Evolutionary conservation across 164 flowering plant species (phyloP).

Genomic region (Vitis amurensis): DNA sequence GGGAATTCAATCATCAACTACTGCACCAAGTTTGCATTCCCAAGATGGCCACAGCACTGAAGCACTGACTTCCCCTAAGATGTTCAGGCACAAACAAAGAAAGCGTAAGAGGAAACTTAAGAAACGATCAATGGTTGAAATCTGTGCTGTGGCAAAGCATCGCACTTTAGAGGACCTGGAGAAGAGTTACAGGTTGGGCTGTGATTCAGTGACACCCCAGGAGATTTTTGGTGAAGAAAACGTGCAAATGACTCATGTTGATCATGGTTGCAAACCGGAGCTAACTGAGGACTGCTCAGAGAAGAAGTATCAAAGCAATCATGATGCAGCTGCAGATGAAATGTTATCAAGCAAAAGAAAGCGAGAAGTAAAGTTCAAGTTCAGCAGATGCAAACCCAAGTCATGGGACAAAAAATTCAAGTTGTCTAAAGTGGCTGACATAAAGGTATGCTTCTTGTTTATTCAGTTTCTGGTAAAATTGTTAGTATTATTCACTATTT

Average conservation of each 20-base stretch:
- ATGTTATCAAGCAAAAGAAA: background rate
- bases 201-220: background rate
- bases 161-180: constrained; percentile 23
- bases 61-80: constrained; percentile 10
- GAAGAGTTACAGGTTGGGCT: constrained; percentile 2
- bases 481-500: background rate
- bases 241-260: constrained; percentile 1
- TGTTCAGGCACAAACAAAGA: constrained; percentile 13
- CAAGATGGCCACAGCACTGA: constrained; percentile 8
- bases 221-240: constrained; percentile 11
- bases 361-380: constrained; percentile 6
- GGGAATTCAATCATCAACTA: constrained; percentile 1
- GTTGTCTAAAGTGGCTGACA: background rate
- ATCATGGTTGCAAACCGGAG: background rate
- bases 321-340: background rate
- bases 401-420: background rate
- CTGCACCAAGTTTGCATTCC: background rate
- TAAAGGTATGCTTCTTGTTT: background rate
- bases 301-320: constrained; percentile 10
- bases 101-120: constrained; percentile 24
- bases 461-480: no score
- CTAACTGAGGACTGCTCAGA: background rate
- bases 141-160: constrained; percentile 24
- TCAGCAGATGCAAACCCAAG: constrained; percentile 3
- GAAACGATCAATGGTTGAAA: constrained; percentile 24